phyloP scores from a whole-genome alignment of 2,329 filamentous ascomycete species.

The Diaporthe sp. region DNA sequence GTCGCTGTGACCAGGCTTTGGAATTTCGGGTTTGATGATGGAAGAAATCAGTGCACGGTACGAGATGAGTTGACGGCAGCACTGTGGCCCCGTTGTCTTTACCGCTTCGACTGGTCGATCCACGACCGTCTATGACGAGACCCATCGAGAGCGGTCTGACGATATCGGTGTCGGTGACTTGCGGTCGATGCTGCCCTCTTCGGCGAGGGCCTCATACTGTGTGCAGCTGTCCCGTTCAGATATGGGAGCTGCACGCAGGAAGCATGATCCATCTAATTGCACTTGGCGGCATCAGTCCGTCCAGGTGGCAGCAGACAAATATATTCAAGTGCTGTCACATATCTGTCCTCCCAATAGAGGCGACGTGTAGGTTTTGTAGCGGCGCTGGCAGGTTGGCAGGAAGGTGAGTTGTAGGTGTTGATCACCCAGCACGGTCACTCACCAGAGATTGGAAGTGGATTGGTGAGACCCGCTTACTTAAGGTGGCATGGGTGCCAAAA shows the following conservation, averaged over 20 bases:
- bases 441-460: slow-evolving; percentile 27
- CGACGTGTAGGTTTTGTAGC: background rate
- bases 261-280: background rate
- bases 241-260: background rate
- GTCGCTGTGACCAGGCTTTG: slow-evolving; percentile 1
- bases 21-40: slow-evolving; percentile 4
- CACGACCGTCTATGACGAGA: slow-evolving; percentile 24
- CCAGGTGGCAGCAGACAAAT: background rate
- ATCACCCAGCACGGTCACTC: slow-evolving; percentile 21
- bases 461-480: slow-evolving; percentile 39
- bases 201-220: background rate
- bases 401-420: background rate
- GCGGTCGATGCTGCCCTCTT: slow-evolving; percentile 8
- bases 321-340: background rate
- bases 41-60: slow-evolving; percentile 25
- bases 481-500: slow-evolving; percentile 35
- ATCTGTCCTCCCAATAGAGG: background rate
- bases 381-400: background rate
- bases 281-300: background rate
- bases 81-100: slow-evolving; percentile 36
- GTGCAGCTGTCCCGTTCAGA: background rate
- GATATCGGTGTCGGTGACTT: slow-evolving; percentile 30
- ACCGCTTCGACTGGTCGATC: slow-evolving; percentile 36
- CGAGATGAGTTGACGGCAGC: slow-evolving; percentile 11
- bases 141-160: slow-evolving; percentile 35